Evolutionary conservation across 305 asterid genomes (phyloP).

Genomic region (Fraxinus albicans): DNA sequence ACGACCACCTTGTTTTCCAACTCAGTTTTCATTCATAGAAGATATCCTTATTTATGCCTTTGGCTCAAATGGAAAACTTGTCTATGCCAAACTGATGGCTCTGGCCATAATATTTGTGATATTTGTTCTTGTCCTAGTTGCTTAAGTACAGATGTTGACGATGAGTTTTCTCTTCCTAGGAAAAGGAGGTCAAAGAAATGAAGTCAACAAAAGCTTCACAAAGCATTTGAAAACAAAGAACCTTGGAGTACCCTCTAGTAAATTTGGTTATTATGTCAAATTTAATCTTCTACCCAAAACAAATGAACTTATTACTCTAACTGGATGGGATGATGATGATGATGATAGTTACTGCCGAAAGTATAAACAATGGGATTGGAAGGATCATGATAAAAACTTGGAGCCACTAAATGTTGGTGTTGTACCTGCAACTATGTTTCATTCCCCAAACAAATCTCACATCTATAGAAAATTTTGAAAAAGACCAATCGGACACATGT

Average conservation of each 20-base stretch:
- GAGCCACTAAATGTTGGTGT: no score
- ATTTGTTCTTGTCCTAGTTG: no score
- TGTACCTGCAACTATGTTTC: no score
- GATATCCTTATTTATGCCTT: no score
- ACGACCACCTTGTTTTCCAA: no score
- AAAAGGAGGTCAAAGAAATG: background rate
- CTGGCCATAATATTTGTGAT: background rate
- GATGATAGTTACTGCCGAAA: no score
- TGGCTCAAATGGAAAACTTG: background rate
- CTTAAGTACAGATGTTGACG: background rate
- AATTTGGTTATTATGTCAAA: background rate
- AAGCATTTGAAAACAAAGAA: background rate
- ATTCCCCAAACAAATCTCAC: no score
- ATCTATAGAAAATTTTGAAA: no score
- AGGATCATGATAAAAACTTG: no score
- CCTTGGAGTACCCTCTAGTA: background rate
- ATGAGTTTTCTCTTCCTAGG: background rate
- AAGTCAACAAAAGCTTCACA: background rate
- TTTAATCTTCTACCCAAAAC: background rate
- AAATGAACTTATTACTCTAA: background rate
- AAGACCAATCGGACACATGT: no score
- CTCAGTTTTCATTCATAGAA: no score
- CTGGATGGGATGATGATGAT: background rate
- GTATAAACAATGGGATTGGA: no score
- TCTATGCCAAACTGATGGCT: background rate